Conservation (phyloP, 305 asterid genomes). For the Fraxinus ornus region DNA sequence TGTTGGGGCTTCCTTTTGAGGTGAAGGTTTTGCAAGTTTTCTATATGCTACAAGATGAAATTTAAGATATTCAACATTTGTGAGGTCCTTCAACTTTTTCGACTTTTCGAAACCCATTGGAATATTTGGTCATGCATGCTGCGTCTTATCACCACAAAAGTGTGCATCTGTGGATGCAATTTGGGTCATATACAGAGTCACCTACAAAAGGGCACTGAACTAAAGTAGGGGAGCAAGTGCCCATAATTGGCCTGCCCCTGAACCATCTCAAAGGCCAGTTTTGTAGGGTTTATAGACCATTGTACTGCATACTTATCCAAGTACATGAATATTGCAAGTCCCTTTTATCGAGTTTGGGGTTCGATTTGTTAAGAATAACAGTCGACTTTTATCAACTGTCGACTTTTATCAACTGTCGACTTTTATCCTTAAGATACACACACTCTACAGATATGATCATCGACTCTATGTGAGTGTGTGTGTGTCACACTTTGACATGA, state of each 20-base stretch:
- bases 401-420: no score
- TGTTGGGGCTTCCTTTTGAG: background rate
- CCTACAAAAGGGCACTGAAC: background rate
- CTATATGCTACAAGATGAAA: background rate
- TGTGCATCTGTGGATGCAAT: background rate
- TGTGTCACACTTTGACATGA: no score
- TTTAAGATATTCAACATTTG: conserved; percentile 9
- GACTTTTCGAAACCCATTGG: conserved; percentile 16
- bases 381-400: no score
- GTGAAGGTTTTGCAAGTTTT: background rate
- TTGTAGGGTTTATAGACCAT: background rate
- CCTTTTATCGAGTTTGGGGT: no score
- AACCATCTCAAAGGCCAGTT: background rate
- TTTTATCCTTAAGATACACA: background rate
- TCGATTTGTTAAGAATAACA: background rate
- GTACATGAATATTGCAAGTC: no score
- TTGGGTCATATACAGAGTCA: background rate
- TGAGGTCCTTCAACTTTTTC: conserved; percentile 17
- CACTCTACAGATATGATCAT: background rate
- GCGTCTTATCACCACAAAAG: background rate
- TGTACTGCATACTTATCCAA: background rate
- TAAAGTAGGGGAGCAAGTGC: background rate
- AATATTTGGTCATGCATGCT: conserved; percentile 23
- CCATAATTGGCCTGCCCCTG: background rate
- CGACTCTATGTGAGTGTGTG: no score